phyloP scores from a whole-genome alignment of 768 basidiomycete species.

The Trametopsis cervina region DNA sequence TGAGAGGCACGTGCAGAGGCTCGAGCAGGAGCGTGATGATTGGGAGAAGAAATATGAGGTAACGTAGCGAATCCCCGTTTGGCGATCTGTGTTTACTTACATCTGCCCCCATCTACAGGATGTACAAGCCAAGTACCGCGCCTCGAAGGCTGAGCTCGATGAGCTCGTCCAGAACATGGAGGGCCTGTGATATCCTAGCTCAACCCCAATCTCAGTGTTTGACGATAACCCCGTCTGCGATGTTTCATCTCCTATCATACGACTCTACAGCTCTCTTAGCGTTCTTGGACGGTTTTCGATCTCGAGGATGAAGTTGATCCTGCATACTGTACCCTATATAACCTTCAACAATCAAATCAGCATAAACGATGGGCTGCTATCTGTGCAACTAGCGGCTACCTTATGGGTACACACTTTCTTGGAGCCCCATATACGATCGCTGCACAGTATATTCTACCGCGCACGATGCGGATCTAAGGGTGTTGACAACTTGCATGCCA shows the following conservation, averaged over 20 bases:
- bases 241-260: slow-evolving; percentile 6
- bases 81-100: slow-evolving; percentile 7
- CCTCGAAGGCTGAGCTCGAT: slow-evolving; percentile 75
- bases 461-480: too few relatives aligned
- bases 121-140: slow-evolving; percentile 56
- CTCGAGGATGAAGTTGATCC: neutral
- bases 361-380: neutral
- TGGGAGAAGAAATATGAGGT: slow-evolving; percentile 98
- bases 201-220: slow-evolving; percentile 3
- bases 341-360: neutral
- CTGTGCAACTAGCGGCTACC: too few relatives aligned
- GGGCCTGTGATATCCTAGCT: slow-evolving; percentile 20
- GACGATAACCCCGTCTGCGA: slow-evolving; percentile 6
- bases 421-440: too few relatives aligned
- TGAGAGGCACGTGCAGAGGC: slow-evolving; percentile 81
- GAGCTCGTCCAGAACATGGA: slow-evolving; percentile 78
- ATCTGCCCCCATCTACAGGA: slow-evolving; percentile 42
- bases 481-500: too few relatives aligned
- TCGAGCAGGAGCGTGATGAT: slow-evolving; percentile 84
- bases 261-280: slow-evolving; percentile 5
- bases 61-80: slow-evolving; percentile 20
- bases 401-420: too few relatives aligned
- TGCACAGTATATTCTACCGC: too few relatives aligned
- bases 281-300: slow-evolving; percentile 2
- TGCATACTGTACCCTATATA: slow-evolving; percentile 7